Evolutionary conservation across 2,329 filamentous ascomycete species (phyloP).

Genomic region (Aspergillus intermedius): DNA sequence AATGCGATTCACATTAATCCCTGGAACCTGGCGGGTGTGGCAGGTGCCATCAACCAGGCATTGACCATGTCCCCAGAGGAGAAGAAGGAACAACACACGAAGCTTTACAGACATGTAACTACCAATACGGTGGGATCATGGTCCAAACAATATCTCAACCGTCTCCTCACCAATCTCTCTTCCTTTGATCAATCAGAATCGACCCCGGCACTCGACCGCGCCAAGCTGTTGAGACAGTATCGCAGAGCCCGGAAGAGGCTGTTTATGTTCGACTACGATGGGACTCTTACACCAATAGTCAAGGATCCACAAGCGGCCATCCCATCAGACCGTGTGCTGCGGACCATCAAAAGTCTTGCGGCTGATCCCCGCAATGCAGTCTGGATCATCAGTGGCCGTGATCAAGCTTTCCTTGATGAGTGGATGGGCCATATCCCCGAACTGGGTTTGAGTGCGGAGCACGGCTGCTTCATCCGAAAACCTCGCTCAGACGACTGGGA

Average conservation of each 20-base stretch:
- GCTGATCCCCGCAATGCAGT: conserved; percentile 76
- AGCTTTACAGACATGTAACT: conserved; percentile 76
- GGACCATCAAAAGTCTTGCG: conserved; percentile 71
- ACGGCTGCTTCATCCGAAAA: conserved; percentile 88
- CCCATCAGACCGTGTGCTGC: conserved; percentile 74
- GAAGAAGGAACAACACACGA: conserved; percentile 62
- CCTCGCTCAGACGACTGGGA: conserved; percentile 74
- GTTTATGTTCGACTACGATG: conserved; percentile 99
- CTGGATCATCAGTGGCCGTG: conserved; percentile 97
- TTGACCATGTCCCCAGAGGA: conserved; percentile 66
- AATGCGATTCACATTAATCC: conserved; percentile 95
- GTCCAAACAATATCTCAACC: conserved; percentile 72
- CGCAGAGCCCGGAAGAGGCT: conserved; percentile 68
- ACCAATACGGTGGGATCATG: conserved; percentile 80
- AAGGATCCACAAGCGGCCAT: conserved; percentile 83
- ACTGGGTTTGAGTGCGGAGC: conserved; percentile 92
- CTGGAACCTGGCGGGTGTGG: conserved; percentile 82
- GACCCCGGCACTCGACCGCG: conserved; percentile 75
- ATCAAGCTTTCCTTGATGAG: conserved; percentile 83
- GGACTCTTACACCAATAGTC: conserved; percentile 91
- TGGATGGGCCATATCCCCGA: conserved; percentile 87
- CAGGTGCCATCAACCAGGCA: conserved; percentile 73
- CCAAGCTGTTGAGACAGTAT: conserved; percentile 67
- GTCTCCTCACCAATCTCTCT: conserved; percentile 71
- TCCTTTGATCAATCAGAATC: conserved; percentile 67